These are phyloP conservation scores for Alisma plantagoaquatica DNA, from an alignment of 106 monocot species.

Conservation along the genomic window DNA sequence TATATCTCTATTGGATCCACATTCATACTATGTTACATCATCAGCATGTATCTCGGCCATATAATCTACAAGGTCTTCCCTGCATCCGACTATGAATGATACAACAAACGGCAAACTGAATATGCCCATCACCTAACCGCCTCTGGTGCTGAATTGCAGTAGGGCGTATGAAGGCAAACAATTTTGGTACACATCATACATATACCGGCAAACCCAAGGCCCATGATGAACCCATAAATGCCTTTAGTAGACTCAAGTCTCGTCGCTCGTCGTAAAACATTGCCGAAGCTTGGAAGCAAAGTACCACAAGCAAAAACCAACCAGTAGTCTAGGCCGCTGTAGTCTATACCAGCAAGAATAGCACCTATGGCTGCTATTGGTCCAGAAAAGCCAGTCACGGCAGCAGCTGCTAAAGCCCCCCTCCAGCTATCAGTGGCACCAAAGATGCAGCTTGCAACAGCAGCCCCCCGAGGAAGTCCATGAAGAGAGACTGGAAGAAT, in stretches of 20 bases:
- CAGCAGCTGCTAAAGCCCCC: slow-evolving; percentile 53
- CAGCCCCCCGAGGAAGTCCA: too few relatives aligned
- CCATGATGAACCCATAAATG: slow-evolving; percentile 50
- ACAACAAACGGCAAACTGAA: too few relatives aligned
- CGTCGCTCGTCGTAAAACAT: slow-evolving; percentile 40
- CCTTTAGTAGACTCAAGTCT: slow-evolving; percentile 38
- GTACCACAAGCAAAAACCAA: slow-evolving; percentile 80
- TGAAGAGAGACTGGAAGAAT: slow-evolving; percentile 72
- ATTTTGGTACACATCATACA: slow-evolving; percentile 71
- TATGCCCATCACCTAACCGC: slow-evolving; percentile 79
- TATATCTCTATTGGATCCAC: too few relatives aligned
- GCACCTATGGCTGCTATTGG: slow-evolving; percentile 67
- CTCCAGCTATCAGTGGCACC: slow-evolving; percentile 82
- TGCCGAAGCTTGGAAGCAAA: slow-evolving; percentile 51
- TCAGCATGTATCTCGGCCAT: too few relatives aligned
- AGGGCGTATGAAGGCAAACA: slow-evolving; percentile 84
- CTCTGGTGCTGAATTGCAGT: slow-evolving; percentile 92
- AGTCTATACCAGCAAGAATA: slow-evolving; percentile 68
- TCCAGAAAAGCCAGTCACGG: slow-evolving; percentile 64
- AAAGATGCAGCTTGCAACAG: slow-evolving; percentile 75
- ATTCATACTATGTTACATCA: too few relatives aligned
- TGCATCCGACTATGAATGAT: too few relatives aligned
- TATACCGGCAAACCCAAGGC: slow-evolving; percentile 47
- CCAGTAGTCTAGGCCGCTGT: slow-evolving; percentile 64
- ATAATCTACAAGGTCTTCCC: too few relatives aligned